Base-by-base conservation (phyloP, 2,329 filamentous ascomycete genomes). In the Xylaria sp. region DNA sequence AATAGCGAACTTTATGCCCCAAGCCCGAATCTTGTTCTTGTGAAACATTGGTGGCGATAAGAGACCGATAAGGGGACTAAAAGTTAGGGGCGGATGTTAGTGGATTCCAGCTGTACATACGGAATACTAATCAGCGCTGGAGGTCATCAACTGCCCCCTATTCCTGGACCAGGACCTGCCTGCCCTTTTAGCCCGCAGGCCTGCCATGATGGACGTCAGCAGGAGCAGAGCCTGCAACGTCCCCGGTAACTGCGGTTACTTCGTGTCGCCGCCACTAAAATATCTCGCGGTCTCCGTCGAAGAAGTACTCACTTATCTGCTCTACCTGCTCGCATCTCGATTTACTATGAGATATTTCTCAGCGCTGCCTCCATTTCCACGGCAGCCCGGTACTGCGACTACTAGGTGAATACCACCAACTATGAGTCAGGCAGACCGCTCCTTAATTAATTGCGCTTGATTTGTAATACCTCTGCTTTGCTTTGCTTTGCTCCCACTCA, bases 1-100 rank as follows among this genome's bases (percentile, higher is more conserved):
- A 30, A 30, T 4, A 57, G 48, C 34, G 34, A 58, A 16, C 35
- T 63, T 61, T 61, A 62, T 62, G 59, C 53, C 50, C 39, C 57
- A 55, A 18, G 39, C 54, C 50, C 50, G 58, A 37, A 58, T 55
- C 44, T 49, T 11, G 7, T 42, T 50, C 52, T 34, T 11, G 37
- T 39, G 13, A 13, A 51, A 37, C n/a, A 9, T 37, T 52, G 37
- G 46, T 39, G 16, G 49, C 18, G 57, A 61, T 61, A 63, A 61
- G 59, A 16, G 34, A 23, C 49, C 9, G 55, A 58, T 59, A 59
- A 54, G 23, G 35, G 4, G 4, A 30, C 42, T 53, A 51, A 30
- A 30, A 30, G 4, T 51, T 58, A 60, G 52, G 18, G 35, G 58
- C 34, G 39, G 39, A 18, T 34, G 37, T n/a, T 23, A 47, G n/a